Conservation (phyloP, 192 early-diverging fungal genomes). For the Lunasporangiospora selenospora region DNA sequence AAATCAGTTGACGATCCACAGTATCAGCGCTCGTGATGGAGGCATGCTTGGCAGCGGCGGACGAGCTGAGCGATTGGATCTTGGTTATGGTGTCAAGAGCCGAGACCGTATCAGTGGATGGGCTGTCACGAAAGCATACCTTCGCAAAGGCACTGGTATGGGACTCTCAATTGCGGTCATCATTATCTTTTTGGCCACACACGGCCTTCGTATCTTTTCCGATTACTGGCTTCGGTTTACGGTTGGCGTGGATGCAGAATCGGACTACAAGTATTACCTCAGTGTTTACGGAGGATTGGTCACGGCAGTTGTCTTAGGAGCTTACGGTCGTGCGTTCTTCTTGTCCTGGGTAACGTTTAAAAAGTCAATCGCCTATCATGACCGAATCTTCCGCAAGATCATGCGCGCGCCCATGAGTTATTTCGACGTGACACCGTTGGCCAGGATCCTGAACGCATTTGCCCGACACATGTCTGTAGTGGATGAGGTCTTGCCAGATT, state of each 20-base stretch:
- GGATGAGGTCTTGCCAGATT: conserved; percentile 48
- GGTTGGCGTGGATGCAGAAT: conserved; percentile 20
- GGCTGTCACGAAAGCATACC: conserved; percentile 43
- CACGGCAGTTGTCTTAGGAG: conserved; percentile 57
- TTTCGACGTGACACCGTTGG: conserved; percentile 75
- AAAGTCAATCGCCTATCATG: conserved; percentile 65
- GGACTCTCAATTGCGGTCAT: conserved; percentile 54
- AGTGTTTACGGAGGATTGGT: conserved; percentile 66
- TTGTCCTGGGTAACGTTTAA: conserved; percentile 54
- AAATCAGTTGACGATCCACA: conserved; percentile 78
- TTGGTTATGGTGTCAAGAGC: conserved; percentile 44
- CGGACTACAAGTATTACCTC: conserved; percentile 52
- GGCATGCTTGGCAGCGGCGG: conserved; percentile 22
- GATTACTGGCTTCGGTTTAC: conserved; percentile 56
- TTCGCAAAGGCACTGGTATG: conserved; percentile 56
- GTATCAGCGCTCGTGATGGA: conserved; percentile 58
- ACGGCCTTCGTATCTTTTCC: conserved; percentile 65
- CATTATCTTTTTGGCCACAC: conserved; percentile 62
- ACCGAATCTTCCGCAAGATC: conserved; percentile 63
- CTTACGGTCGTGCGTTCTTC: conserved; percentile 58
- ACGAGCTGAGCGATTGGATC: conserved; percentile 48
- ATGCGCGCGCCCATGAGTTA: conserved; percentile 71
- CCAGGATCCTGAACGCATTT: conserved; percentile 72
- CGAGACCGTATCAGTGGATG: conserved; percentile 34
- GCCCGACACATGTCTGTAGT: conserved; percentile 48